Evolutionary conservation across 495 filamentous ascomycete species (phyloP).

Genomic region (Xylaria longipes): DNA sequence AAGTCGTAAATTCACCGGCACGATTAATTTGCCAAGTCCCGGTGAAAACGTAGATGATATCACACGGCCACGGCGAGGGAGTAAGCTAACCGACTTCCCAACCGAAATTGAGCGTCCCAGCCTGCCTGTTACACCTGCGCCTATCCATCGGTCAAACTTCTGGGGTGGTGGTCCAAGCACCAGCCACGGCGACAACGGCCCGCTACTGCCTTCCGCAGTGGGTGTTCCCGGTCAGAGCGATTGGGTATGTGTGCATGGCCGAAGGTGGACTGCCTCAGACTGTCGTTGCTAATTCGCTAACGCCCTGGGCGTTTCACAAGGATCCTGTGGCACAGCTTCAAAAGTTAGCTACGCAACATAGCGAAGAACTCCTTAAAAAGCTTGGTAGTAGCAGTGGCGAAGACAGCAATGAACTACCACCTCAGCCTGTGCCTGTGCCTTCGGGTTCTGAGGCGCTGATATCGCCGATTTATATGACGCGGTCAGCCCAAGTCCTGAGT

Average conservation of each 20-base stretch:
- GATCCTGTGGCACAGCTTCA: slow-evolving; percentile 74
- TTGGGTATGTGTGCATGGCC: slow-evolving; percentile 80
- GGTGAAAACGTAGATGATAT: slow-evolving; percentile 34
- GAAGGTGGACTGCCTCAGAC: slow-evolving; percentile 56
- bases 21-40: slow-evolving; percentile 13
- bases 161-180: slow-evolving; percentile 51
- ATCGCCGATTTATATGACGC: slow-evolving; percentile 56
- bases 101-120: slow-evolving; percentile 82
- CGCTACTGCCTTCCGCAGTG: slow-evolving; percentile 71
- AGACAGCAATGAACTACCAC: slow-evolving; percentile 44
- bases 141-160: slow-evolving; percentile 58
- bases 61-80: slow-evolving; percentile 55
- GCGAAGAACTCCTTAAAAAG: slow-evolving; percentile 58
- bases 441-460: slow-evolving; percentile 54
- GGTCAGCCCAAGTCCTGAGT: slow-evolving; percentile 44
- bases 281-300: slow-evolving; percentile 67
- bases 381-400: slow-evolving; percentile 40
- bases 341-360: slow-evolving; percentile 69
- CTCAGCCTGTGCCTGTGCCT: slow-evolving; percentile 50
- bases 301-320: slow-evolving; percentile 58
- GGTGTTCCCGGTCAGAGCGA: slow-evolving; percentile 84
- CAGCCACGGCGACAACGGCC: slow-evolving; percentile 59
- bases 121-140: slow-evolving; percentile 89
- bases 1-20: slow-evolving; percentile 44
- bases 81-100: slow-evolving; percentile 84